These are phyloP conservation scores for Xerocomus spinulosus DNA, from an alignment of 768 basidiomycete genomes.

Conservation along the genomic window DNA sequence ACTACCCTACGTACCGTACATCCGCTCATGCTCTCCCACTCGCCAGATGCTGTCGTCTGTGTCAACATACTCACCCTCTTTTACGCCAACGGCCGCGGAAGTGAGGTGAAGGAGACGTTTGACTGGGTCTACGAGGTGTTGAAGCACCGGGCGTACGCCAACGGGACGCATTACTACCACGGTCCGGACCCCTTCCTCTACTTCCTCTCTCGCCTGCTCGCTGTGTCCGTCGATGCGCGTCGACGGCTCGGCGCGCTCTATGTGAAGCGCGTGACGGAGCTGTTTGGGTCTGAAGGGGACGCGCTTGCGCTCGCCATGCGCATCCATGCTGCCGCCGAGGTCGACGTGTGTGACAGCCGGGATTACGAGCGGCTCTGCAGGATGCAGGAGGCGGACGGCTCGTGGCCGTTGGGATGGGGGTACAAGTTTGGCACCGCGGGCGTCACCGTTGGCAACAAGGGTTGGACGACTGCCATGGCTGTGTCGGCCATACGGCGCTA, in stretches of 20 bases:
- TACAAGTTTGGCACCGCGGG: constrained; percentile 7
- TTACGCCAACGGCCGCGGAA: constrained; percentile 14
- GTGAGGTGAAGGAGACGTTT: constrained; percentile 18
- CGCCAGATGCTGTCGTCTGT: constrained; percentile 17
- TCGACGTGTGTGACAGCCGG: constrained; percentile 10
- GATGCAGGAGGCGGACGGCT: constrained; percentile 19
- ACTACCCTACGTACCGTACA: not conserved
- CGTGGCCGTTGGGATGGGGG: constrained; percentile 19
- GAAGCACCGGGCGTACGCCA: constrained; percentile 18
- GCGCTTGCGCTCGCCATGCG: constrained; percentile 20
- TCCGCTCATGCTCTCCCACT: not conserved
- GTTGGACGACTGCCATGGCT: constrained; percentile 19
- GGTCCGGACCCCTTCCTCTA: constrained; percentile 16
- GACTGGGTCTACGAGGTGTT: constrained; percentile 18
- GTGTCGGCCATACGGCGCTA: constrained; percentile 14
- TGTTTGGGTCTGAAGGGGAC: constrained; percentile 16
- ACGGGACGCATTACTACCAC: constrained; percentile 18
- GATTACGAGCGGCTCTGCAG: constrained; percentile 15
- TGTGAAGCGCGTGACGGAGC: constrained; percentile 10
- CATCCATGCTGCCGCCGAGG: constrained; percentile 8
- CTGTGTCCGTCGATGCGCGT: constrained; percentile 17
- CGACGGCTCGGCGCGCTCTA: constrained; percentile 12
- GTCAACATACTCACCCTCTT: constrained; percentile 19
- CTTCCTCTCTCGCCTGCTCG: constrained; percentile 19
- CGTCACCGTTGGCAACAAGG: constrained; percentile 13